Evolutionary conservation across 83 land plant genomes (phyloP), one percentile per base, ranked within the genome.

Genomic region (Diphasiastrum complanatum): DNA sequence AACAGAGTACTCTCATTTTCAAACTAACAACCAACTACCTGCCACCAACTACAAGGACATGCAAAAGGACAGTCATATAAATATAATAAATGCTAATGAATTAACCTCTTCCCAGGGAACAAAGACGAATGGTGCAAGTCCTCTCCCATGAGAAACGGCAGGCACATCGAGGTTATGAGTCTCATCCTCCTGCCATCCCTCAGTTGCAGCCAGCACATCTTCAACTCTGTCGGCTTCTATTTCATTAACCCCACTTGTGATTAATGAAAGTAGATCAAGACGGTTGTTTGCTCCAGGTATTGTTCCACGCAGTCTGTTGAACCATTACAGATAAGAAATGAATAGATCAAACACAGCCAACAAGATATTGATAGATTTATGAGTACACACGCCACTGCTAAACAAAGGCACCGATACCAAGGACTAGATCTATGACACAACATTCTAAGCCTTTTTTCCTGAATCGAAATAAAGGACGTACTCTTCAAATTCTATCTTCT

Each of bases 131-230:
- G 97, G 82, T 19, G 85, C 70, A 28, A 87, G 46, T 10, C 97
- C 97, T 69, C 90, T 76, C n/a, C 65, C 74, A 69, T 91, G 97
- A 5, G 91, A 75, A 29, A 88, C 78, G 25, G 97, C 97, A 58
- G 97, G 97, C 45, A 91, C 88, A 73, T 91, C 95, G 50, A 92
- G 92, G 64, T 89, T 72, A 65, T 90, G 92, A 8, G 85, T 82
- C 72, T 85, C 97, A 74, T 91, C 72, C 14, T 91, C 97, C 55
- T 78, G 63, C 89, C 90, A 84, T 19, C 84, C 73, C 57, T 81
- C 85, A 30, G 76, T 77, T 14, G 78, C 64, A 35, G 69, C 86
- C 45, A 85, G 79, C 45, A 87, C 60, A 32, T 80, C 76, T 14
- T 79, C 85, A 49, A 26, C 65, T 27, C 53, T 58, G 16, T 32